Evolutionary conservation across 768 basidiomycete species (phyloP), one percentile per base, ranked within the genome.

Genomic region (Serendipita sp.): DNA sequence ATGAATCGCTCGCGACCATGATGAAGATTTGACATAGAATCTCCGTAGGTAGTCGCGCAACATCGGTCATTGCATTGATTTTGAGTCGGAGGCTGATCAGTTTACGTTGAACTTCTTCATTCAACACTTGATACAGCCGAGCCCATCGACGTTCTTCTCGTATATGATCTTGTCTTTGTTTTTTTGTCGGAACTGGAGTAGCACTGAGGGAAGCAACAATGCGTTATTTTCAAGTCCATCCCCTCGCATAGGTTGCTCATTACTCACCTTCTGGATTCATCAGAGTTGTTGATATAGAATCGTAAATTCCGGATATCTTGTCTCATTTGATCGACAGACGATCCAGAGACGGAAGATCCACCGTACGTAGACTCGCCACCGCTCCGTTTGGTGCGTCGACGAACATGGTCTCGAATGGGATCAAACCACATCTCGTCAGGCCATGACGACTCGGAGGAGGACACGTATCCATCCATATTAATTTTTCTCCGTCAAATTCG

Each of bases 401-500:
- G 24, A n/a, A 30, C 56, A 60, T 60, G 56, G 34, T 60, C 35
- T n/a, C 56, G 56, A 60, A 60, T 60, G 56, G 56, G 56, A 11
- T 60, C 35, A 35, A 60, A 35, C 56, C 56, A 60, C 16, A 32
- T 28, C 34, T 60, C 56, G 35, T 60, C 56, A 28, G 56, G 56
- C 56, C 56, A 60, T n/a, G 56, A 60, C n/a, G 56, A 60, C 32
- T 60, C 56, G 3, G 56, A 60, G n/a, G 56, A 60, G 16, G 56
- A 60, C 8, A 60, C 35, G 8, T 60, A 18, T 8, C 1, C 48
- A n/a, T 51, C 30, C 18, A 51, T 32, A 32, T n/a, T 51, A 7
- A 8, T 51, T 51, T n/a, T 41, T 41, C 13, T 41, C 38, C 1
- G 38, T 41, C 7, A 2, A 13, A 41, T 41, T 41, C 38, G 38